Base-by-base conservation (phyloP, 139 green algal species). In the Chlorella sp. region DNA sequence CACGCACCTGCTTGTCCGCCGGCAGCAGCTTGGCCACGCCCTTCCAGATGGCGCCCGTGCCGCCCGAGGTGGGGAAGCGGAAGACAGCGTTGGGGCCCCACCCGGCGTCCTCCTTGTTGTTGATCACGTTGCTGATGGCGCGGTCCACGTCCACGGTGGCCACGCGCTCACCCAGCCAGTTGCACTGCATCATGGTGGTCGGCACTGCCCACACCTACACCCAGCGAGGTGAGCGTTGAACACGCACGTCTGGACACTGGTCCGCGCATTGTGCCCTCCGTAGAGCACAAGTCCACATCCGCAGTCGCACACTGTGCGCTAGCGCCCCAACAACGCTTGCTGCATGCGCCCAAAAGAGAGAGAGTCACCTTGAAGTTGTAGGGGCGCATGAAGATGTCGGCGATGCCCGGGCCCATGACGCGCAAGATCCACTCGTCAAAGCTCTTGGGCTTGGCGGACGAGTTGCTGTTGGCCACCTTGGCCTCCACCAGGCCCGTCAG, bases 371-470 rank as follows among this genome's bases (percentile, higher is more conserved):
- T 97, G 88, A 95, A 95, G 86, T 97, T 97, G 88, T 97, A 97
- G 1, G 92, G 92, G 23, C 92, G 82, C 92, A 97, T 97, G 87
- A 97, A 97, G 27, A 97, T 62, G 71, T 97, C 85, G 0, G 92
- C 92, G 63, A 97, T 96, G 64, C 92, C 92, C 1, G 75, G 50
- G 24, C 92, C 92, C 88, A 96, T 93, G 3, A 92, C 85, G 2
- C 92, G 82, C 78, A 94, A 62, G 75, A 97, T 97, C 92, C 92
- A 97, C 77, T 97, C 92, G 67, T 97, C 92, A 89, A 97, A 97
- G 81, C 92, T 94, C 32, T 79, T 80, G 5, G 92, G 92, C 70
- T 88, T 88, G 68, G 67, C 72, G 60, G 79, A 74, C 0, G 92
- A 90, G 26, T 76, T 67, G 0, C 88, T 77, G 71, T 92, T 93